These are phyloP conservation scores for Evansstolkia leycettana DNA, from an alignment of 495 filamentous ascomycete genomes.

Conservation along the genomic window DNA sequence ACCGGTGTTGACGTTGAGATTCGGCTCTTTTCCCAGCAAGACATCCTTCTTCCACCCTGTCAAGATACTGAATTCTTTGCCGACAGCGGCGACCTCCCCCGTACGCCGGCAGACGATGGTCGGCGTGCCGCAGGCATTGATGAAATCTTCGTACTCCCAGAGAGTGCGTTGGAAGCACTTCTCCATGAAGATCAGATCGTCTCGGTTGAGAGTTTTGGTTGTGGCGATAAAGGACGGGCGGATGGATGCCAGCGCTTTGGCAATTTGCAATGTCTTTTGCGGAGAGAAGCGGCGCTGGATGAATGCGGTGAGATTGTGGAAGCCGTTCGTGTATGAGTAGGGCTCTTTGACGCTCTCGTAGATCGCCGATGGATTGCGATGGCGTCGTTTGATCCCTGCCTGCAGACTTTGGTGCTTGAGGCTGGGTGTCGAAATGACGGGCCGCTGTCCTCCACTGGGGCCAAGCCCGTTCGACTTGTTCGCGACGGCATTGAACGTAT, in stretches of 20 bases:
- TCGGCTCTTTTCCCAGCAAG: constrained; percentile 74
- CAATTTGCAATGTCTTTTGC: constrained; percentile 62
- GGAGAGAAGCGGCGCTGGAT: constrained; percentile 63
- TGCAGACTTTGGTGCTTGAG: constrained; percentile 39
- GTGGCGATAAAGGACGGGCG: constrained; percentile 87
- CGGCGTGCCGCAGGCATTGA: constrained; percentile 75
- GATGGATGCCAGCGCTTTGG: constrained; percentile 75
- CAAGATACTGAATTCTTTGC: constrained; percentile 87
- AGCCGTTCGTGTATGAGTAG: constrained; percentile 79
- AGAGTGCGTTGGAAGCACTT: constrained; percentile 89
- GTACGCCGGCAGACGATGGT: constrained; percentile 85
- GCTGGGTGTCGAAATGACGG: constrained; percentile 29
- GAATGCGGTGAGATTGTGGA: constrained; percentile 77
- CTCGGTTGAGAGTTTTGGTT: constrained; percentile 64
- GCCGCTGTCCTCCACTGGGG: constrained; percentile 12
- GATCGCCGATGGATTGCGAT: constrained; percentile 67
- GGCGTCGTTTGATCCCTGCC: constrained; percentile 34
- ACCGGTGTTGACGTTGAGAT: constrained; percentile 77
- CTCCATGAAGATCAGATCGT: constrained; percentile 95
- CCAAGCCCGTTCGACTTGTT: constrained; percentile 19
- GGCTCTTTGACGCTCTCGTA: constrained; percentile 83
- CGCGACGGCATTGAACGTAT: constrained; percentile 12
- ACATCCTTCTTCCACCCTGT: constrained; percentile 93
- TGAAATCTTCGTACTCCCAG: constrained; percentile 84
- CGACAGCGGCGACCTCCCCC: constrained; percentile 82